phyloP scores from a whole-genome alignment of 805 yeast genomes.

The Cyberlindnera xishuangbannaensis region DNA sequence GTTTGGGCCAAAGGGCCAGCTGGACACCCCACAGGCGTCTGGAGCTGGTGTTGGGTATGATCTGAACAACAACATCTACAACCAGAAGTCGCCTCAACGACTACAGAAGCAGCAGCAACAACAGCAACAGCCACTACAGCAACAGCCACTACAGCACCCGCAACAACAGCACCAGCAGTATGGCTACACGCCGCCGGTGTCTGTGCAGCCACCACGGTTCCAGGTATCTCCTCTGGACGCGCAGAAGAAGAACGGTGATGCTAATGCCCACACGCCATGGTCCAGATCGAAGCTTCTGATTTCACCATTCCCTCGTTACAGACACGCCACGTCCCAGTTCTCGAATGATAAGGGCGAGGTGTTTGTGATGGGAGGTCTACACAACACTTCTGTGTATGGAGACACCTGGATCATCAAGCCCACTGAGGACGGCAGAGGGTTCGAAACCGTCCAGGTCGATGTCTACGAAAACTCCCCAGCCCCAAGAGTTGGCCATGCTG shows the following conservation, averaged over 20 bases:
- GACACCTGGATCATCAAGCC: constrained; percentile 89
- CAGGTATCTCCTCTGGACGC: too few species aligned
- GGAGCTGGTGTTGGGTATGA: constrained; percentile 14
- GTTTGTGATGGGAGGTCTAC: constrained; percentile 90
- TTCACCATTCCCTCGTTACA: constrained; percentile 91
- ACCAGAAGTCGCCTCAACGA: constrained; percentile 21
- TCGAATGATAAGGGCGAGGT: constrained; percentile 77
- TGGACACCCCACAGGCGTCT: constrained; percentile 5
- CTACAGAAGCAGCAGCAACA: constrained; percentile 8
- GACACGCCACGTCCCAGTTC: constrained; percentile 79
- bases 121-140: constrained; percentile 20
- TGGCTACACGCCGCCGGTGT: too few species aligned
- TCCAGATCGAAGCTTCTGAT: constrained; percentile 51
- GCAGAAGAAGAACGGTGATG: too few species aligned
- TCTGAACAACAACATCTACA: constrained; percentile 22
- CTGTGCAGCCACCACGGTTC: too few species aligned
- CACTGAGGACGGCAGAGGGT: constrained; percentile 24
- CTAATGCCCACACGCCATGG: too few species aligned
- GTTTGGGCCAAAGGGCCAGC: constrained; percentile 10
- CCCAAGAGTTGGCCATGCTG: constrained; percentile 94
- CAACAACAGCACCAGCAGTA: not conserved
- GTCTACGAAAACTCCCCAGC: constrained; percentile 81
- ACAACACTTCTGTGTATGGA: constrained; percentile 88
- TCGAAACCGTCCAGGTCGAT: constrained; percentile 49
- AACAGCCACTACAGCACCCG: constrained; percentile 15